Percentiles rank a stretch among this genome's conserved stretches.
These are phyloP conservation scores for Parachaetomium inaequale DNA, from an alignment of 495 filamentous ascomycete species.

Conservation along the genomic window DNA sequence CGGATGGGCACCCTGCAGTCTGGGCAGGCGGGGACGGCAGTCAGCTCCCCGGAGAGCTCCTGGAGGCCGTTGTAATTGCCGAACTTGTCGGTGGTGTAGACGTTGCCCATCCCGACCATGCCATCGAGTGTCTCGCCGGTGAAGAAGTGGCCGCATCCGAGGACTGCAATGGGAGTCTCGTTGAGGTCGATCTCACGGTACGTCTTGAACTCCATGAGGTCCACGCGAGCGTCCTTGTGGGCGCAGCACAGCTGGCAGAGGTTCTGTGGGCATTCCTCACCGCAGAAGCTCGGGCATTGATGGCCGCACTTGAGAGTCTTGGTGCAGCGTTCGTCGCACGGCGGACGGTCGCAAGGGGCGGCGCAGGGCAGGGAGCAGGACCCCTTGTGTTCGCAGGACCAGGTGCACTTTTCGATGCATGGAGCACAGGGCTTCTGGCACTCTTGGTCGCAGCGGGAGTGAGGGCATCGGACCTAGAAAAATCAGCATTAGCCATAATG, in stretches of 20 bases:
- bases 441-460: conserved; percentile 55
- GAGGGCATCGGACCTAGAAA: conserved; percentile 30
- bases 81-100: conserved; percentile 51
- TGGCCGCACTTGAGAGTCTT: conserved; percentile 60
- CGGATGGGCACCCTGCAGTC: conserved; percentile 29
- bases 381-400: conserved; percentile 52
- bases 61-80: conserved; percentile 34
- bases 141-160: conserved; percentile 63
- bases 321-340: conserved; percentile 63
- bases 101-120: conserved; percentile 56
- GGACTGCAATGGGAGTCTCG: conserved; percentile 44
- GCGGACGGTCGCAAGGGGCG: conserved; percentile 64
- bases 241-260: conserved; percentile 57
- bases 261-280: conserved; percentile 55
- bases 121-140: conserved; percentile 61
- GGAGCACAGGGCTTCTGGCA: conserved; percentile 64
- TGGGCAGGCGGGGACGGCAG: conserved; percentile 27
- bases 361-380: conserved; percentile 65
- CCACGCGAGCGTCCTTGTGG: conserved; percentile 32
- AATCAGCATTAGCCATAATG: not conserved
- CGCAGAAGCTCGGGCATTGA: conserved; percentile 47
- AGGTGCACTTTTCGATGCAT: conserved; percentile 55
- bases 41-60: conserved; percentile 19
- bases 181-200: conserved; percentile 25
- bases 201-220: conserved; percentile 25